These are phyloP conservation scores for Orbilia blumenaviensis DNA, from an alignment of 2,329 filamentous ascomycete species.

Conservation along the genomic window DNA sequence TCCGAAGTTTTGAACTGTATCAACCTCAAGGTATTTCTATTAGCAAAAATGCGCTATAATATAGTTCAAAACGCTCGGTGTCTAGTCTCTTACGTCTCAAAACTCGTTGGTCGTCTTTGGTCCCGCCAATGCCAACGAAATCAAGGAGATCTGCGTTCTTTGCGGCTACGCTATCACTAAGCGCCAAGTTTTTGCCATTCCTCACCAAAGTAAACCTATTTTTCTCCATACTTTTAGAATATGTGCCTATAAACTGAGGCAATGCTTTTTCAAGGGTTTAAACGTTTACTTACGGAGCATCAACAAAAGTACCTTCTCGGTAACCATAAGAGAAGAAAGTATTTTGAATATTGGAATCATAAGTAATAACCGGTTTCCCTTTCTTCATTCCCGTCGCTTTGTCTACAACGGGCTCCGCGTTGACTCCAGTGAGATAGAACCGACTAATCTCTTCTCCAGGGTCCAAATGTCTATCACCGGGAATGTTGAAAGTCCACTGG, in stretches of 20 bases:
- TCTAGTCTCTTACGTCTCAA: slow-evolving; percentile 23
- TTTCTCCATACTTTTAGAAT: too few species aligned
- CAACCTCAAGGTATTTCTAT: too few species aligned
- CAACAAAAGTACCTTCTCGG: background rate
- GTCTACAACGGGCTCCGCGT: background rate
- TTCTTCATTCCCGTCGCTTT: background rate
- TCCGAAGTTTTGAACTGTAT: slow-evolving; percentile 32
- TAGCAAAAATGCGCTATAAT: too few species aligned
- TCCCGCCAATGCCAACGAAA: slow-evolving; percentile 13
- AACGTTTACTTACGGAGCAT: slow-evolving; percentile 31
- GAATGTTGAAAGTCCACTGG: slow-evolving; percentile 9
- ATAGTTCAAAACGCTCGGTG: too few species aligned
- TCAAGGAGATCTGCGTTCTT: slow-evolving; percentile 25
- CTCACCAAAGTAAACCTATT: slow-evolving; percentile 21
- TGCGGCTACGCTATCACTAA: background rate
- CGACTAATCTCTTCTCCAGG: slow-evolving; percentile 15
- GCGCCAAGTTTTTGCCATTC: background rate
- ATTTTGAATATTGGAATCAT: slow-evolving; percentile 22
- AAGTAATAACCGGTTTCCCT: slow-evolving; percentile 1
- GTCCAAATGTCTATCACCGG: slow-evolving; percentile 5
- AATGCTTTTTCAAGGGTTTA: too few species aligned
- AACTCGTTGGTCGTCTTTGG: background rate
- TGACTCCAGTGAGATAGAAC: slow-evolving; percentile 8
- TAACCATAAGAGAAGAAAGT: slow-evolving; percentile 43
- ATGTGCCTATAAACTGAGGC: too few species aligned